These are phyloP conservation scores for Colletotrichum salicis DNA, from an alignment of 2,329 filamentous ascomycete genomes.

Conservation along the genomic window DNA sequence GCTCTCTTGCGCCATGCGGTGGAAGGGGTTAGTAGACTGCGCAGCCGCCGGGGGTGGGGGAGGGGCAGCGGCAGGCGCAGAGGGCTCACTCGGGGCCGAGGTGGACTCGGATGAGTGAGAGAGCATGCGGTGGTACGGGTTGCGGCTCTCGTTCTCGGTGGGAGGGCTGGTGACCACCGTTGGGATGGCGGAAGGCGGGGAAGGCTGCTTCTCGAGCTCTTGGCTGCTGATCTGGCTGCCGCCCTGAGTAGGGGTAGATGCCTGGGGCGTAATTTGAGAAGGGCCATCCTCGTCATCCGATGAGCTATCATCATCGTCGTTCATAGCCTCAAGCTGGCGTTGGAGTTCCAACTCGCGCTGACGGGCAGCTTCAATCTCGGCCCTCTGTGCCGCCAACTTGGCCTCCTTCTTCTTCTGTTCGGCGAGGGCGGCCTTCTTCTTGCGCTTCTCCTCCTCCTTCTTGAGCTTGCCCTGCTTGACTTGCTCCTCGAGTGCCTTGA, in stretches of 20 bases:
- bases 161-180: conserved; percentile 64
- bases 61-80: conserved; percentile 55
- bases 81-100: conserved; percentile 53
- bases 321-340: conserved; percentile 81
- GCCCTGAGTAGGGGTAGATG: conserved; percentile 66
- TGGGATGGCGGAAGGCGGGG: conserved; percentile 61
- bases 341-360: conserved; percentile 92
- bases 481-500: conserved; percentile 92
- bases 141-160: conserved; percentile 82
- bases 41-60: conserved; percentile 49
- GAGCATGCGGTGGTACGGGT: conserved; percentile 94
- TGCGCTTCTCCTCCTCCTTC: conserved; percentile 95
- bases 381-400: conserved; percentile 83
- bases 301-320: conserved; percentile 77
- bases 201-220: conserved; percentile 63
- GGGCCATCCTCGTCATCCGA: conserved; percentile 84
- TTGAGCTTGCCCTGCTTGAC: conserved; percentile 92
- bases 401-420: conserved; percentile 90
- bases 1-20: conserved; percentile 79
- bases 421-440: conserved; percentile 86
- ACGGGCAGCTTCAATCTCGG: conserved; percentile 90
- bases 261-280: conserved; percentile 73
- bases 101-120: conserved; percentile 72
- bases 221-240: conserved; percentile 64
- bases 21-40: conserved; percentile 92